A percentile compares a stretch with the other conserved stretches of the same genome.
Evolutionary conservation across 2,329 filamentous ascomycete species (phyloP).

Genomic region (Cercospora sp.): DNA sequence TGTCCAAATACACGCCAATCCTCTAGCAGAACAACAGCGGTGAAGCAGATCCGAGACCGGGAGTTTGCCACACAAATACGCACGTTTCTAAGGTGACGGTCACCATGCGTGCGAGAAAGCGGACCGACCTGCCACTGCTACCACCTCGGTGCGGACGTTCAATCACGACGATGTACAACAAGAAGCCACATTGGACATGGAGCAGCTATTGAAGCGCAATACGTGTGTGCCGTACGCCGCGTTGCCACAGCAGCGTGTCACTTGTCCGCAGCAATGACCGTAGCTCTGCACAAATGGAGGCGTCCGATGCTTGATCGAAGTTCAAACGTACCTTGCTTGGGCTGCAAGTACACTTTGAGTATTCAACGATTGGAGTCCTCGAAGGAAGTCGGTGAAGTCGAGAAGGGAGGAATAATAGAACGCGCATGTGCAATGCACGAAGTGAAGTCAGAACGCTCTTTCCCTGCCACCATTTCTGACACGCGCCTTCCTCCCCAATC

Average conservation of each 20-base stretch:
- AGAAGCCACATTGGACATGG: neutral
- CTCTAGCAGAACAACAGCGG: constrained; percentile 57
- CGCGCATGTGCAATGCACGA: neutral
- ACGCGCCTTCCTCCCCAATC: constrained; percentile 5
- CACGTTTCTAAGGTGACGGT: neutral
- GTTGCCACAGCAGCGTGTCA: neutral
- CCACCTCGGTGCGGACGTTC: neutral
- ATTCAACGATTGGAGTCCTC: neutral
- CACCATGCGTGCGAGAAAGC: neutral
- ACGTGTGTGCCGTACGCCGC: neutral
- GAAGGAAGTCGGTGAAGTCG: neutral
- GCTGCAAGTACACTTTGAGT: neutral
- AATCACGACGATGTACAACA: neutral
- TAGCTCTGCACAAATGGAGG: neutral
- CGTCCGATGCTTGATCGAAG: neutral
- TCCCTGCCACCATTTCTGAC: neutral
- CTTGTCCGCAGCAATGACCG: neutral
- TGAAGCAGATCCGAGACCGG: constrained; percentile 14
- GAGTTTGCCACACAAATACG: neutral
- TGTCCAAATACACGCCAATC: constrained; percentile 77
- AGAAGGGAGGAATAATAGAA: neutral
- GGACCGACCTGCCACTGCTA: neutral
- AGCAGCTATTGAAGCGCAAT: neutral
- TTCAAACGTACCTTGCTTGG: neutral
- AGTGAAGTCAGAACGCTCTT: neutral